These are phyloP conservation scores for Ceratocystis colombiana DNA, from an alignment of 2,329 filamentous ascomycete species.

Conservation along the genomic window DNA sequence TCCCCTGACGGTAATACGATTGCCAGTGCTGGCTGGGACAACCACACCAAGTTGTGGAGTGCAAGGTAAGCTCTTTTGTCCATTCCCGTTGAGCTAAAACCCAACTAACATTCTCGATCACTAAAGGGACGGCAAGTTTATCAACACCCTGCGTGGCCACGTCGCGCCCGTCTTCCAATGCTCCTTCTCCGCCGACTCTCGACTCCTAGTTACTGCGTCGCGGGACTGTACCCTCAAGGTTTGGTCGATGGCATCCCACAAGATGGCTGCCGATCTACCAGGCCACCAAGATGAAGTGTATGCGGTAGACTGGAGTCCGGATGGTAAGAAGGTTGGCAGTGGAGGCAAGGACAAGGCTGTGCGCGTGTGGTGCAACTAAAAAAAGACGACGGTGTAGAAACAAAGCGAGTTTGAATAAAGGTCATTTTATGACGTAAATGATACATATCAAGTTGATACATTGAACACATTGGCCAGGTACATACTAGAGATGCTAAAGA, in stretches of 20 bases:
- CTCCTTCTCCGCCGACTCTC: constrained; percentile 82
- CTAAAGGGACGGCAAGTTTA: constrained; percentile 58
- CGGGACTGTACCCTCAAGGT: constrained; percentile 93
- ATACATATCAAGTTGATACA: background rate
- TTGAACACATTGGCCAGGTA: background rate
- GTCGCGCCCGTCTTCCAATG: constrained; percentile 86
- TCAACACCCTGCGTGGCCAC: constrained; percentile 79
- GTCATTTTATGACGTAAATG: background rate
- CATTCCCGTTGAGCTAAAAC: background rate
- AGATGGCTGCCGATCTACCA: constrained; percentile 69
- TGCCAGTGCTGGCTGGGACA: constrained; percentile 84
- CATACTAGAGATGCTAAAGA: background rate
- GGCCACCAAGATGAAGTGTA: constrained; percentile 91
- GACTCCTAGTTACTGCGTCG: constrained; percentile 75
- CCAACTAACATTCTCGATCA: constrained; percentile 21
- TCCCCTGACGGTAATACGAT: constrained; percentile 82
- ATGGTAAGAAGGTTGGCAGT: constrained; percentile 78
- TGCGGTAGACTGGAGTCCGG: constrained; percentile 88
- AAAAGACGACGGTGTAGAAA: constrained; percentile 12
- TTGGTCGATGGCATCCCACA: constrained; percentile 81
- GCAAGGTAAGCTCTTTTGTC: constrained; percentile 44
- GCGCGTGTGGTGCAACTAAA: constrained; percentile 53
- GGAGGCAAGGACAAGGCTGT: constrained; percentile 85
- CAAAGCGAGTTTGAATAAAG: background rate
- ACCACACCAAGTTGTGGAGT: constrained; percentile 88